These are phyloP conservation scores for Phellinidium pouzarii DNA, from an alignment of 1,284 basidiomycete species.

Conservation along the genomic window DNA sequence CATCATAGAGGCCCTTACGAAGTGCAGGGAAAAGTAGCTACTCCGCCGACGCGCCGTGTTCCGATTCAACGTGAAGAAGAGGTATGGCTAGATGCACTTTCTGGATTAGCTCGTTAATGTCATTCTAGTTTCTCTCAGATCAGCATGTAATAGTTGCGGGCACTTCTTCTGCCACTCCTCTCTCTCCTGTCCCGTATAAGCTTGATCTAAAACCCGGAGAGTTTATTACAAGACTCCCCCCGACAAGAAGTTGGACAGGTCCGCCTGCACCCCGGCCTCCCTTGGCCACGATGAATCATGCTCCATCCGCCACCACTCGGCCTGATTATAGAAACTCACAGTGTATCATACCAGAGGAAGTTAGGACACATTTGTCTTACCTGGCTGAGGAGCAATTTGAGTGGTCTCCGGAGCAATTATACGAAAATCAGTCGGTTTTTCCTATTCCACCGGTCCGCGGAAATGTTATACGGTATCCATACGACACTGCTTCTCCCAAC, in stretches of 20 bases:
- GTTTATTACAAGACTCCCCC: conserved; percentile 14
- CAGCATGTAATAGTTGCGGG: conserved; percentile 11
- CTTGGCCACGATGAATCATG: background rate
- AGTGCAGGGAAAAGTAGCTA: conserved; percentile 22
- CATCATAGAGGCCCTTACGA: conserved; percentile 70
- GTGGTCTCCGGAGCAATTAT: conserved; percentile 14
- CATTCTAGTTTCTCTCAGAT: background rate
- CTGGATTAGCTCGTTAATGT: background rate
- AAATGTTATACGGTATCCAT: background rate
- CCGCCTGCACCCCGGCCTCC: background rate
- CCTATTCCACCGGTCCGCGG: background rate
- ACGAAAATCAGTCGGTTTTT: background rate
- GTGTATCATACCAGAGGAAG: background rate
- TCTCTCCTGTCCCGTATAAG: conserved; percentile 13
- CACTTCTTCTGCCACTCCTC: conserved; percentile 4
- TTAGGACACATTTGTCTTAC: background rate
- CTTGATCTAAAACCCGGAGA: conserved; percentile 17
- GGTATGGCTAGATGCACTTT: background rate
- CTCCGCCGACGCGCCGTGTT: conserved; percentile 5
- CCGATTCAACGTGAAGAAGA: conserved; percentile 2
- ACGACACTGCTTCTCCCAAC: background rate
- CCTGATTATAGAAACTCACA: conserved; percentile 1
- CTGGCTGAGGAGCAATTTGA: background rate
- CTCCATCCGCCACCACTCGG: background rate
- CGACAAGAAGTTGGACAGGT: background rate